Evolutionary conservation across 1,284 basidiomycete species (phyloP), one percentile per base, ranked within the genome.

Genomic region (Puccinia polysora): DNA sequence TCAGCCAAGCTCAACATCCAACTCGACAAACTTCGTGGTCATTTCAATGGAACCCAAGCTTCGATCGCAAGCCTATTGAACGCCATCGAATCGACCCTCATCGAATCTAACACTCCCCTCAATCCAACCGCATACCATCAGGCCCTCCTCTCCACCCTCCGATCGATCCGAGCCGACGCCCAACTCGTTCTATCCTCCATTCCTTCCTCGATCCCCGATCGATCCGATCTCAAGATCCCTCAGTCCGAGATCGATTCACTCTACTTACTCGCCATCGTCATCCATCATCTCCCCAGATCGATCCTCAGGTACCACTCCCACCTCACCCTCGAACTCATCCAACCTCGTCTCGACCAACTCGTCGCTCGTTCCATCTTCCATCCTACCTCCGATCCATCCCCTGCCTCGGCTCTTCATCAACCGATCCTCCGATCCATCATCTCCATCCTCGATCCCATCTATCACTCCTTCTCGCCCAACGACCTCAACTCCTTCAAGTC

Each of bases 71-170:
- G 87, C 68, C 86, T 99, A 23, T 85, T 99, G 52, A 82, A 85
- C 70, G 96, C 94, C 18, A 84, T 98, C 77, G 96, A 99, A 80
- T 84, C 86, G 1, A 95, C 93, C 12, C 85, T 98, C 76, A 89
- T 91, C 75, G 84, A 84, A 74, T 82, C 86, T n/a, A 84, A 88
- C 69, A 43, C 8, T 18, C 20, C 6, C 30, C 81, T 81, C 45
- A 85, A 86, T 4, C 83, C 91, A 10, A 91, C 90, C 0, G 91
- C 91, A 45, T 95, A 96, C 83, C 92, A 93, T 81, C 88, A 90
- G 23, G 88, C 89, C 0, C 83, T 97, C 68, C 82, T 91, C 56
- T 79, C 79, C 75, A 79, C 79, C 73, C 77, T 82, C 65, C n/a
- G 60, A 40, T 30, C 23, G 25, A 20, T 58, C n/a, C n/a, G n/a